phyloP scores from a whole-genome alignment of 2,329 filamentous ascomycete genomes.

The Paracamarosporium sp. region DNA sequence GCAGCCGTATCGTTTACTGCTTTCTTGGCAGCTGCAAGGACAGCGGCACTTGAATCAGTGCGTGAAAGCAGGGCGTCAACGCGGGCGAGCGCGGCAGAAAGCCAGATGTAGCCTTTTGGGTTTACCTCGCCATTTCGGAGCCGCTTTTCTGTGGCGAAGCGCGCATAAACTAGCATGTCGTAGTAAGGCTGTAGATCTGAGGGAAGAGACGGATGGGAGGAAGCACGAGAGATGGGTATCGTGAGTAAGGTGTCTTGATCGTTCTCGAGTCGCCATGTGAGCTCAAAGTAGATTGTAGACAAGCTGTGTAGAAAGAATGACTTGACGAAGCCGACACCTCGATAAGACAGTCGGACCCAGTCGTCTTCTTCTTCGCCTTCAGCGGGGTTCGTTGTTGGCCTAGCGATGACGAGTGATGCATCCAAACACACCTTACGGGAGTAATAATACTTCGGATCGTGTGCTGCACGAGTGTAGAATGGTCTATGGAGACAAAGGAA shows the following conservation, averaged over 20 bases:
- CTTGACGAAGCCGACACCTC: constrained; percentile 32
- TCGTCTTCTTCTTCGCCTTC: constrained; percentile 29
- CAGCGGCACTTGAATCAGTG: constrained; percentile 20
- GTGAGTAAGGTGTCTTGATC: constrained; percentile 12
- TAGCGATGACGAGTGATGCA: constrained; percentile 25
- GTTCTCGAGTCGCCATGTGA: constrained; percentile 26
- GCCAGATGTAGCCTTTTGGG: constrained; percentile 29
- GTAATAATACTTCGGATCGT: constrained; percentile 58
- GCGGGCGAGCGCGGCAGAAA: constrained; percentile 26
- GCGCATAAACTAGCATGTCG: constrained; percentile 14
- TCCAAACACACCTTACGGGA: constrained; percentile 59
- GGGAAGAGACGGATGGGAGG: constrained; percentile 6
- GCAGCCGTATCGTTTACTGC: constrained; percentile 15
- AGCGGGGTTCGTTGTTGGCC: constrained; percentile 15
- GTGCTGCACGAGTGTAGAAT: constrained; percentile 52
- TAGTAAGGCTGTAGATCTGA: constrained; percentile 21
- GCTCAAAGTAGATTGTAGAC: constrained; percentile 31
- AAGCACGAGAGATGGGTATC: background rate
- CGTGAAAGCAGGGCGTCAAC: constrained; percentile 29
- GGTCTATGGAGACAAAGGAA: constrained; percentile 62
- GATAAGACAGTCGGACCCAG: constrained; percentile 25
- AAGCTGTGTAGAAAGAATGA: constrained; percentile 28
- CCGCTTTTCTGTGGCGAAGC: constrained; percentile 16
- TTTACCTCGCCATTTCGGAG: constrained; percentile 34
- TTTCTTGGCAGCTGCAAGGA: constrained; percentile 26